Base-by-base conservation (phyloP, 177 flowering plant genomes). In the Vitis hybrid region DNA sequence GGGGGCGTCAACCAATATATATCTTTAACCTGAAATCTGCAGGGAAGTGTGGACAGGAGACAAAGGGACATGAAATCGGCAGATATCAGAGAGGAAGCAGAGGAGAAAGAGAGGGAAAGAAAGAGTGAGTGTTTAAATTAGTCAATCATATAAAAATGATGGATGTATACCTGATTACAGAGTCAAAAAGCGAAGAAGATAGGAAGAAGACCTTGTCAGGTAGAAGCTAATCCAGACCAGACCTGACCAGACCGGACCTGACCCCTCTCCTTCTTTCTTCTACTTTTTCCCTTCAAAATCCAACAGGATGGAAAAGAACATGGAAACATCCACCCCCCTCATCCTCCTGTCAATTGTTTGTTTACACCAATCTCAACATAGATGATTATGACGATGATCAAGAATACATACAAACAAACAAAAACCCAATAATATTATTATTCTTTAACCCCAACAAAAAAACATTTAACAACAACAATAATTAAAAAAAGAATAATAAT, bases 101-200 rank as follows among this genome's bases (percentile, higher is more conserved):
- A 58, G 13, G 6, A 56, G 24, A 60, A 46, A 52, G 17, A 50
- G 61, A 64, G 46, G 57, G 56, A 75, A 52, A 59, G 56, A 52
- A 18, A 57, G 21, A 49, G 41, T 30, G 21, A 74, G 58, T 58
- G 69, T 69, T 69, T 49, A n/a, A 12, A 69, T 35, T 7, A 35
- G 46, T 35, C 46, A 35, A 35, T 35, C 46, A 7, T 35, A 35
- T 20, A 21, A 20, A 5, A 60, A 9, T 24, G 27, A 30, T 11
- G 12, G 30, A 60, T 56, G 53, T 63, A 58, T 71, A 71, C 78
- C 78, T 71, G 71, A 71, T 65, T 59, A 50, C 15, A 68, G 76
- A 67, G 71, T 49, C 51, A 63, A 73, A 54, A 54, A 13, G 17
- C 8, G 12, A 14, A 54, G 57, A 54, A n/a, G 63, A 10, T 30